phyloP scores from a whole-genome alignment of 345 rosid species.

The Arabidopsis suecica region DNA sequence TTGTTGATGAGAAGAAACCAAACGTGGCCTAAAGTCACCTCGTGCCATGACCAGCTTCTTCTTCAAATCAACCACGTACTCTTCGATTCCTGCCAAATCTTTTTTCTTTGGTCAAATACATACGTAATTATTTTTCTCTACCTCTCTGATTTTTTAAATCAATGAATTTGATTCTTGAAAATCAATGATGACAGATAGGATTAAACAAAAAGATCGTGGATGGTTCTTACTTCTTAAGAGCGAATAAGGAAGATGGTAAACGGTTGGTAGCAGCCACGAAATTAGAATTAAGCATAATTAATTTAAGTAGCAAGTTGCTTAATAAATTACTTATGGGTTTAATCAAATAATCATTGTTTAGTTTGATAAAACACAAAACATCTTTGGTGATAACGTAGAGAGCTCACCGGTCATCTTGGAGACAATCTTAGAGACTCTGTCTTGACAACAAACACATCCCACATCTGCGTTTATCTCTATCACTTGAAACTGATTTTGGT shows the following conservation, averaged over 20 bases:
- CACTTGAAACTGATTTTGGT: slow-evolving; percentile 40
- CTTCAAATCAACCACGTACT: slow-evolving; percentile 41
- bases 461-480: slow-evolving; percentile 43
- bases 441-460: slow-evolving; percentile 43
- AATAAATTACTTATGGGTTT: neutral
- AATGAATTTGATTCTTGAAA: neutral
- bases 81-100: slow-evolving; percentile 38
- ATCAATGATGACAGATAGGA: slow-evolving; percentile 3
- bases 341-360: neutral
- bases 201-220: slow-evolving; percentile 12
- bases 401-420: slow-evolving; percentile 47
- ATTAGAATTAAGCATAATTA: neutral
- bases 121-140: neutral
- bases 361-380: slow-evolving; percentile 2
- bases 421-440: slow-evolving; percentile 43
- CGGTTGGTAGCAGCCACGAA: slow-evolving; percentile 41
- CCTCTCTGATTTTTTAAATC: neutral
- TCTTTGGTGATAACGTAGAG: neutral
- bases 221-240: slow-evolving; percentile 28
- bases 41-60: slow-evolving; percentile 43
- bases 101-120: slow-evolving; percentile 22
- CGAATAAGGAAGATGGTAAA: slow-evolving; percentile 24
- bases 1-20: slow-evolving; percentile 4
- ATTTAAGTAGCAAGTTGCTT: slow-evolving; percentile 19
- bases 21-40: slow-evolving; percentile 41